Evolutionary conservation across 306 rosid genomes (phyloP).

Genomic region (Vicia sativa): DNA sequence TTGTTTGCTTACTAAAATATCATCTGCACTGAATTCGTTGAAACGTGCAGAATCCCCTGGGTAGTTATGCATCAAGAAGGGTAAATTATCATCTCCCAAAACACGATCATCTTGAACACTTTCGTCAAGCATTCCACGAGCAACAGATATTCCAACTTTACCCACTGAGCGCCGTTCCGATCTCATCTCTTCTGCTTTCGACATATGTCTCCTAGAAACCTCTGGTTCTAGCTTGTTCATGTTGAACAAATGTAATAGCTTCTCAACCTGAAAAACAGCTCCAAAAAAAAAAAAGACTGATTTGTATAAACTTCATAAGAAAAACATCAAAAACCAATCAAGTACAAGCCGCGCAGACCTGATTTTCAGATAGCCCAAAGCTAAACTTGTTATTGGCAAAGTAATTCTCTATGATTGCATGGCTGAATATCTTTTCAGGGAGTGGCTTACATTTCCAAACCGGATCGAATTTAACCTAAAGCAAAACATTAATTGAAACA

Average conservation of each 20-base stretch:
- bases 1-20: slow-evolving; percentile 22
- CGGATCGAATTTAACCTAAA: slow-evolving; percentile 51
- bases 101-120: slow-evolving; percentile 21
- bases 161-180: slow-evolving; percentile 21
- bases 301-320: not conserved
- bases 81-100: slow-evolving; percentile 23
- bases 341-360: slow-evolving; percentile 53
- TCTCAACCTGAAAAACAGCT: slow-evolving; percentile 46
- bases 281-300: slow-evolving; percentile 24
- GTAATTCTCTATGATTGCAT: slow-evolving; percentile 60
- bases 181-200: slow-evolving; percentile 23
- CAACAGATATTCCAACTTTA: slow-evolving; percentile 35
- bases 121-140: slow-evolving; percentile 30
- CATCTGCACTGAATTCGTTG: slow-evolving; percentile 24
- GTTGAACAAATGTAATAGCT: slow-evolving; percentile 54
- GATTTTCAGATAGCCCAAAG: slow-evolving; percentile 66
- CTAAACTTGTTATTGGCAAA: slow-evolving; percentile 50
- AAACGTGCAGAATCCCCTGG: slow-evolving; percentile 34
- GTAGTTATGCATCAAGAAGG: slow-evolving; percentile 16
- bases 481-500: slow-evolving; percentile 18
- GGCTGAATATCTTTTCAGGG: slow-evolving; percentile 48
- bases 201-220: slow-evolving; percentile 28
- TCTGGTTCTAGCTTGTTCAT: slow-evolving; percentile 34
- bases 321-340: slow-evolving; percentile 24
- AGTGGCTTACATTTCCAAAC: slow-evolving; percentile 69